A percentile compares a stretch with the other conserved stretches of the same genome.
Evolutionary conservation across 805 yeast genomes (phyloP).

Genomic region (Priceomyces fermenticarens): DNA sequence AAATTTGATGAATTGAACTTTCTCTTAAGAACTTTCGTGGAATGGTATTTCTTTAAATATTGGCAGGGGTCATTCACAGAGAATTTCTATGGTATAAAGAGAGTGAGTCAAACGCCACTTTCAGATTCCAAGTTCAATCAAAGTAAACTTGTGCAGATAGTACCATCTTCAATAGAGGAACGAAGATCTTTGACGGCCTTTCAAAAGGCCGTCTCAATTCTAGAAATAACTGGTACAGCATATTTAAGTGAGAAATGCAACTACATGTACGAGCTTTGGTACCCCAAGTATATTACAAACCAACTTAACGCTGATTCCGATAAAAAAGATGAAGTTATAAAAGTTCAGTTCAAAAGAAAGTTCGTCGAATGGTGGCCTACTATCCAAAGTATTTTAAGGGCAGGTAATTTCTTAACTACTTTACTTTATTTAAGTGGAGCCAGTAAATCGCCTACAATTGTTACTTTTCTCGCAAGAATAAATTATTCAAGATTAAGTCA

Average conservation of each 20-base stretch:
- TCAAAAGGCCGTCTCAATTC: constrained; percentile 55
- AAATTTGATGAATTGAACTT: constrained; percentile 76
- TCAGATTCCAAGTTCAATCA: constrained; percentile 25
- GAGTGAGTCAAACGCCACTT: constrained; percentile 44
- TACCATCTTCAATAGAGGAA: constrained; percentile 44
- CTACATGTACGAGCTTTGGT: constrained; percentile 56
- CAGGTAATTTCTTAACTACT: constrained; percentile 54
- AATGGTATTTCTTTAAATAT: constrained; percentile 61
- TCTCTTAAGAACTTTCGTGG: constrained; percentile 58
- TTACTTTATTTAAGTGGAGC: constrained; percentile 66
- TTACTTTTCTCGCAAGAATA: constrained; percentile 60
- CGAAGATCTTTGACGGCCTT: constrained; percentile 48
- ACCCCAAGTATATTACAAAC: constrained; percentile 56
- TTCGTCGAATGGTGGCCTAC: constrained; percentile 65
- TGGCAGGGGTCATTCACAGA: constrained; percentile 91
- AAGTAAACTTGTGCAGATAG: constrained; percentile 32
- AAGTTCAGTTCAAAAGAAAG: constrained; percentile 28
- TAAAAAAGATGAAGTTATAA: constrained; percentile 20
- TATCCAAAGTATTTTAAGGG: constrained; percentile 43
- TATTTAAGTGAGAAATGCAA: constrained; percentile 70
- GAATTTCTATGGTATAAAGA: constrained; percentile 84
- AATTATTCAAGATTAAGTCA: constrained; percentile 62
- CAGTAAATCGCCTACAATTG: constrained; percentile 57
- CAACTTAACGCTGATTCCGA: constrained; percentile 28
- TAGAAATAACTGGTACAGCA: constrained; percentile 62